Evolutionary conservation across 352 stramenopile genomes (phyloP).

Genomic region (Pythium scleroteichum): DNA sequence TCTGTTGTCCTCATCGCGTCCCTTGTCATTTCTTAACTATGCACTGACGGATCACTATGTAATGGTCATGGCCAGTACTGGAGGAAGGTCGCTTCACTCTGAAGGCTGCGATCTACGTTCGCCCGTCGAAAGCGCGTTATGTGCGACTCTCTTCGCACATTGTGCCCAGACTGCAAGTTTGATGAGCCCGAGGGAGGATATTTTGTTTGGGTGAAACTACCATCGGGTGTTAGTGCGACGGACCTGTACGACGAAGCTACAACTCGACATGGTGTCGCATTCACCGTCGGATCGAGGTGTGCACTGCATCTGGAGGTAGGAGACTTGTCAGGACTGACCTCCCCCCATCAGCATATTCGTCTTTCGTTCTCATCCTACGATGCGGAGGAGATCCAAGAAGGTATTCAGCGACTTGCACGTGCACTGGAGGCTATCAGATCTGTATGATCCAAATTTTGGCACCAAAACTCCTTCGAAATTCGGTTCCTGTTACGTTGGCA

Average conservation of each 20-base stretch:
- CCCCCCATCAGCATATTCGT: conserved; percentile 30
- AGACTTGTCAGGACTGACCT: not conserved
- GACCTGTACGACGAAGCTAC: conserved; percentile 51
- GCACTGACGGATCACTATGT: conserved; percentile 8
- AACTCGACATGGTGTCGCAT: conserved; percentile 60
- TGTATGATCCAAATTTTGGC: too few relatives aligned
- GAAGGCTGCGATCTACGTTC: conserved; percentile 45
- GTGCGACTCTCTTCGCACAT: conserved; percentile 43
- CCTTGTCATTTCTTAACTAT: not conserved
- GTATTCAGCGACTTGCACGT: conserved; percentile 48
- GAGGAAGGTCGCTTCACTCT: conserved; percentile 49
- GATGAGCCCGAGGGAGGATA: conserved; percentile 72
- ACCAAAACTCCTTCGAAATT: too few relatives aligned
- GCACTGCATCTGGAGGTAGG: conserved; percentile 30
- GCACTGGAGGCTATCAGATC: conserved; percentile 30
- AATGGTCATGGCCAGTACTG: conserved; percentile 45
- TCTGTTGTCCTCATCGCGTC: not conserved
- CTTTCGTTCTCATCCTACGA: conserved; percentile 86
- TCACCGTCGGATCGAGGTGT: conserved; percentile 73
- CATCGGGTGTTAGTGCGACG: conserved; percentile 43
- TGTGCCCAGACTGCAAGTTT: conserved; percentile 53
- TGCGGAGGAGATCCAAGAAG: conserved; percentile 67
- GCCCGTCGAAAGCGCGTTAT: conserved; percentile 44
- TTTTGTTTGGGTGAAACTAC: conserved; percentile 82
- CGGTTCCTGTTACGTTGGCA: too few relatives aligned